These are phyloP conservation scores for Escallonia herrerae DNA, from an alignment of 129 eudicot genomes.

Conservation along the genomic window DNA sequence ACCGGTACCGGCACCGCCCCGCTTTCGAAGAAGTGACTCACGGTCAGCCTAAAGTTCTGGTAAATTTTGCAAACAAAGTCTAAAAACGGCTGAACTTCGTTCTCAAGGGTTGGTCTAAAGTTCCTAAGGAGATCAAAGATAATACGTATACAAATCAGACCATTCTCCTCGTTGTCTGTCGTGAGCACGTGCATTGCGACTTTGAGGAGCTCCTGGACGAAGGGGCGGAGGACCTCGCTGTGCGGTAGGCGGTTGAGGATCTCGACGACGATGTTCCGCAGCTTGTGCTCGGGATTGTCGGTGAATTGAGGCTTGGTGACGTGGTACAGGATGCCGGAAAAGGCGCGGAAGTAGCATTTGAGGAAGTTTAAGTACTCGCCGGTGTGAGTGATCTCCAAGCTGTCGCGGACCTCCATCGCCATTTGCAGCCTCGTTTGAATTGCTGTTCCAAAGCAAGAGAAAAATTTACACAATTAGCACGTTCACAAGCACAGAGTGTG, in stretches of 20 bases:
- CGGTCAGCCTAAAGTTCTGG: conserved; percentile 84
- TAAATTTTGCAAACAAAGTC: conserved; percentile 94
- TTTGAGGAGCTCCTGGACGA: conserved; percentile 83
- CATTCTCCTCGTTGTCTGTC: conserved; percentile 91
- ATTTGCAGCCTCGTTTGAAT: conserved; percentile 75
- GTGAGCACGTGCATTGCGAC: conserved; percentile 97
- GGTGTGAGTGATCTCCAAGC: conserved; percentile 92
- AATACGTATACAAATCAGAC: conserved; percentile 84
- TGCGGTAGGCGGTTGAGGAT: conserved; percentile 90
- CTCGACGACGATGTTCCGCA: conserved; percentile 73
- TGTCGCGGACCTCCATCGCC: conserved; percentile 99
- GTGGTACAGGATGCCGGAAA: conserved; percentile 58
- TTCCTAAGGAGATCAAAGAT: conserved; percentile 87
- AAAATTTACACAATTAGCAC: neutral
- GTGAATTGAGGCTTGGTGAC: conserved; percentile 82
- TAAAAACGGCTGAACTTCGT: conserved; percentile 93
- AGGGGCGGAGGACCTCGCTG: conserved; percentile 85
- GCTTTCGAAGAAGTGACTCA: conserved; percentile 80
- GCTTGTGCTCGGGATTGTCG: conserved; percentile 83
- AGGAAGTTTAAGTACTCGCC: conserved; percentile 93
- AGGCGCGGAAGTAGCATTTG: conserved; percentile 81
- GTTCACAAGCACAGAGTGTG: neutral
- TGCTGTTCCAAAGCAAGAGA: conserved; percentile 33
- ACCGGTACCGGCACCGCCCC: conserved; percentile 73
- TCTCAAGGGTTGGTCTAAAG: conserved; percentile 84